Evolutionary conservation across 768 basidiomycete species (phyloP).

Genomic region (Boletus bicolor): DNA sequence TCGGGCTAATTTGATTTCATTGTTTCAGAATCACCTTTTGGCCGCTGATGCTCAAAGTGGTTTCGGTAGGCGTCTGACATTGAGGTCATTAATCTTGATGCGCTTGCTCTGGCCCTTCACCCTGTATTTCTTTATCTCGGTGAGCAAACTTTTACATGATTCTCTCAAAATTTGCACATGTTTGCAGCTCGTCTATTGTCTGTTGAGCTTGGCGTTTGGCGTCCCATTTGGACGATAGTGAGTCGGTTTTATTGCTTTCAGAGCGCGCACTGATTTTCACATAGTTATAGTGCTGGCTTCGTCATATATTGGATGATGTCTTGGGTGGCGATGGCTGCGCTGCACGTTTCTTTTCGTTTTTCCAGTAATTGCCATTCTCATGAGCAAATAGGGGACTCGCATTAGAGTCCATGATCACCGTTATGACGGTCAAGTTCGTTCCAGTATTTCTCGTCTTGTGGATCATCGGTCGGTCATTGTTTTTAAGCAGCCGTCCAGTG

Average conservation of each 20-base stretch:
- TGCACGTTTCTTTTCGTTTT: slow-evolving; percentile 35
- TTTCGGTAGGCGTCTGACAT: slow-evolving; percentile 37
- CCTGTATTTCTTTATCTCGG: slow-evolving; percentile 43
- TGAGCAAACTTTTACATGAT: slow-evolving; percentile 16
- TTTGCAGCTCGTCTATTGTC: slow-evolving; percentile 51
- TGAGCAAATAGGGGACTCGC: slow-evolving; percentile 51
- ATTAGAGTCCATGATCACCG: slow-evolving; percentile 54
- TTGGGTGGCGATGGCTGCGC: slow-evolving; percentile 53
- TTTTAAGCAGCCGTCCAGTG: not conserved
- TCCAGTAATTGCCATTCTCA: not conserved
- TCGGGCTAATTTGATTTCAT: not conserved
- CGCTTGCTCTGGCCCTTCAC: slow-evolving; percentile 39
- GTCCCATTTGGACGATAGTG: slow-evolving; percentile 50
- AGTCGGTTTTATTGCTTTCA: slow-evolving; percentile 12
- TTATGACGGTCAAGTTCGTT: slow-evolving; percentile 51
- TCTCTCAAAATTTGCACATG: not conserved
- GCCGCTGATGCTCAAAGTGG: slow-evolving; percentile 37
- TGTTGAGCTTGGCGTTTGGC: slow-evolving; percentile 58
- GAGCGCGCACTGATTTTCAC: not conserved
- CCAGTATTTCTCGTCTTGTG: slow-evolving; percentile 61
- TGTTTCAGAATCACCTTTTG: slow-evolving; percentile 30
- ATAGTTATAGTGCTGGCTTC: slow-evolving; percentile 52
- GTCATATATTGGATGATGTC: slow-evolving; percentile 68
- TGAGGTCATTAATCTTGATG: slow-evolving; percentile 38
- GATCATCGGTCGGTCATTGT: slow-evolving; percentile 50